Base-by-base conservation (phyloP, 176 grass and related monocot species). In the Raddia guianensis region DNA sequence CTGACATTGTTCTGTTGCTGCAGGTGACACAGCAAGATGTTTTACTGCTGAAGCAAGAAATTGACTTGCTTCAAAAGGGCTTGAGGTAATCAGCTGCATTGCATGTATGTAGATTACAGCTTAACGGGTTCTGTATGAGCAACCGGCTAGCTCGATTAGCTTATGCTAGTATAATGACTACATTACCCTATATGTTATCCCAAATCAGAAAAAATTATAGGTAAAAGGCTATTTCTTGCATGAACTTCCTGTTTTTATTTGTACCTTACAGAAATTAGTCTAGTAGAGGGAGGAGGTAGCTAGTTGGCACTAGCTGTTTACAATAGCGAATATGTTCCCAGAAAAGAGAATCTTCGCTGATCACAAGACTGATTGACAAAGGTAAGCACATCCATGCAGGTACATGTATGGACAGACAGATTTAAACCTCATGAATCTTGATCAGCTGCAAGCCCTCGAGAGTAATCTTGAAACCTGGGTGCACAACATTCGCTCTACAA, bases 361-460 rank as follows among this genome's bases (percentile, higher is more conserved):
- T 27, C 27, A 27, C 11, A 10, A 61, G 47, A 10, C 35, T 50
- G 63, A 73, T 76, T 50, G 14, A 49, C 68, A 73, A 60, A 75
- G 7, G 37, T 27, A 64, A 70, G 16, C 9, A 57, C 35, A 75
- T 75, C n/a, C 70, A 75, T 85, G 74, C 68, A 95, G 92, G 82
- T 88, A 88, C 72, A 88, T 91, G 79, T 75, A 86, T 80, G 92
- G 92, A 84, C 82, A 64, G 16, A 81, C 37, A 62, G 57, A 63
- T 51, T 49, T 55, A 79, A 78, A 72, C 27, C 73, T 88, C 59
- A 88, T 99, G 88, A 93, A 81, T 76, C 78, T 99, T 51, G 47
- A 84, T 61, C 86, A 99, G 79, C 70, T 99, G 68, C 90, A 91
- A 86, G 27, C 70, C 77, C 68, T 99, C 37, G 96, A 99, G 86